phyloP scores from a whole-genome alignment of 257 asterid genomes.

The Rhazya stricta region DNA sequence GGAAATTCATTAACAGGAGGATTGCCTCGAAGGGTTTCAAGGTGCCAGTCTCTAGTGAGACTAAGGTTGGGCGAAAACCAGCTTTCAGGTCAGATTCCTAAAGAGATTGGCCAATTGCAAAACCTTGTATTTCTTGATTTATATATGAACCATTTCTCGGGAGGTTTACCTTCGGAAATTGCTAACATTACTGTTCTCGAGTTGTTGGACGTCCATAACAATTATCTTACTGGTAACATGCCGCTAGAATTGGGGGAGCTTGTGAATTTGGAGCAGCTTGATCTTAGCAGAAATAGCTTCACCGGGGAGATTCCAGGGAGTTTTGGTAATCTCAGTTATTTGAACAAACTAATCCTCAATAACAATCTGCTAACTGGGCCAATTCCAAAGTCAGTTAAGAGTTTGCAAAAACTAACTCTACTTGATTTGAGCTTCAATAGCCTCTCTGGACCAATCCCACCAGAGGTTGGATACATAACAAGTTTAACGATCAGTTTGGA shows the following conservation, averaged over 20 bases:
- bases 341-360: slow-evolving; percentile 66
- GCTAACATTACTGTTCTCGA: slow-evolving; percentile 72
- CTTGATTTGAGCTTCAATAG: slow-evolving; percentile 82
- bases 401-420: slow-evolving; percentile 69
- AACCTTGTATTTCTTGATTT: slow-evolving; percentile 93
- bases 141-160: slow-evolving; percentile 78
- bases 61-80: slow-evolving; percentile 86
- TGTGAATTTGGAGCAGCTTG: slow-evolving; percentile 84
- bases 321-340: slow-evolving; percentile 82
- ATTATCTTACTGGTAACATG: slow-evolving; percentile 56
- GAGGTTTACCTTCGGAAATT: slow-evolving; percentile 66
- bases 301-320: slow-evolving; percentile 60
- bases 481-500: slow-evolving; percentile 79
- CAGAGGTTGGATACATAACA: slow-evolving; percentile 54
- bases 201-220: slow-evolving; percentile 75
- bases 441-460: slow-evolving; percentile 63
- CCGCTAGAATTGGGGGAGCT: slow-evolving; percentile 64
- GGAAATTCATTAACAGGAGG: slow-evolving; percentile 73
- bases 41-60: slow-evolving; percentile 82
- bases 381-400: slow-evolving; percentile 53
- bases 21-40: slow-evolving; percentile 51
- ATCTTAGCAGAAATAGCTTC: slow-evolving; percentile 82
- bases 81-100: slow-evolving; percentile 86
- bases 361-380: slow-evolving; percentile 59
- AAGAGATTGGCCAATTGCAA: slow-evolving; percentile 75